Conservation (phyloP, 768 basidiomycete species). For the Cystobasidiopsis lactophilus region DNA sequence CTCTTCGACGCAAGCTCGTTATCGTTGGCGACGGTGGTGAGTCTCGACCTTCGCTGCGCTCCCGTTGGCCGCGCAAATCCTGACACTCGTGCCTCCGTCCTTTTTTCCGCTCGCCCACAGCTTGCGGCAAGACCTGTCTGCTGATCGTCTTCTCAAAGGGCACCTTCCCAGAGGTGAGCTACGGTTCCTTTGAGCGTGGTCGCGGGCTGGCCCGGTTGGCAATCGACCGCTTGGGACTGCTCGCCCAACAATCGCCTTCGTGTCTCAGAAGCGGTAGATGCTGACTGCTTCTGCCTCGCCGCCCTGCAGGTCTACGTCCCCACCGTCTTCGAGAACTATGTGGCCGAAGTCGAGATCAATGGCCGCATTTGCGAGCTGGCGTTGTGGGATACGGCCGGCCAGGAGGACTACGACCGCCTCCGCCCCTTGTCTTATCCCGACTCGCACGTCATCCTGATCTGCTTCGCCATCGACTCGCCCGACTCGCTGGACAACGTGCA, state of each 20-base stretch:
- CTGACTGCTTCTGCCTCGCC: neutral
- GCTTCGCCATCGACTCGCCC: constrained; percentile 92
- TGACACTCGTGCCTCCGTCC: neutral
- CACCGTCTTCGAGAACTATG: constrained; percentile 99
- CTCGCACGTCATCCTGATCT: constrained; percentile 98
- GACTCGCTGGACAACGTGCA: constrained; percentile 98
- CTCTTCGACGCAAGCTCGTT: constrained; percentile 80
- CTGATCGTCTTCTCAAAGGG: constrained; percentile 93
- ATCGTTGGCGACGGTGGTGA: constrained; percentile 78
- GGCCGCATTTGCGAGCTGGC: constrained; percentile 60
- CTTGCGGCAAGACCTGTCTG: constrained; percentile 48
- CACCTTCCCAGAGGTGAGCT: constrained; percentile 74
- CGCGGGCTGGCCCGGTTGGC: neutral
- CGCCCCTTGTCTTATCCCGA: constrained; percentile 94
- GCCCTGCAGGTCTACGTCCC: constrained; percentile 79
- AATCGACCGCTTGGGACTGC: neutral
- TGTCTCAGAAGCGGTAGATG: no score
- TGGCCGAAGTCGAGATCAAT: constrained; percentile 95
- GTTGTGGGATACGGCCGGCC: constrained; percentile 98
- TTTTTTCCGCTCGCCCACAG: neutral
- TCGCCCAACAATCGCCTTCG: no score
- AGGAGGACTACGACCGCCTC: constrained; percentile 97
- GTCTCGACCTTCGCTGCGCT: no score
- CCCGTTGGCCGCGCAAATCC: constrained; percentile 26
- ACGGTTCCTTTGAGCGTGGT: no score